Base-by-base conservation (phyloP, 2,329 filamentous ascomycete genomes). In the Colletotrichum liriopes region DNA sequence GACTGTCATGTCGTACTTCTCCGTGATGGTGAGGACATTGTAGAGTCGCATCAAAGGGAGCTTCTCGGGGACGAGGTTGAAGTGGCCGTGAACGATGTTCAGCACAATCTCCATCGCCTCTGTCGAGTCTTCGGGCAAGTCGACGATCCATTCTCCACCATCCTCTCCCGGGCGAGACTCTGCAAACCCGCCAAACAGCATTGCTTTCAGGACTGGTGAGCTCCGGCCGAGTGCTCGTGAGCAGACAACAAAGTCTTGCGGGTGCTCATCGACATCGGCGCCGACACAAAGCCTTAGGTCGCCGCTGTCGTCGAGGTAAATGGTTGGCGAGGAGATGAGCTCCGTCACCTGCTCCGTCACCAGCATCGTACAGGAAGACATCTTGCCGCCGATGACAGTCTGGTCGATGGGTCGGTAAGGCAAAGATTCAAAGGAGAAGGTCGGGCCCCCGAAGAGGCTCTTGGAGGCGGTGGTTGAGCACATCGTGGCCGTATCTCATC, bases 91-190 rank as follows among this genome's bases (percentile, higher is more conserved):
- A 16, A 80, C 76, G 16, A 82, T 80, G 60, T 78, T 76, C 18
- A 81, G 65, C n/a, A 81, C 43, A n/a, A 77, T 75, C 8, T 74
- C 59, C 74, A 81, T 76, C 0, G 79, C 75, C 41, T 72, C 73
- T 6, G 80, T 75, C 11, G 79, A 68, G 58, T 81, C 80, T n/a
- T 80, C 79, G 12, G 79, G 80, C 29, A 82, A 74, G 9, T 71
- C 61, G 6, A 79, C 71, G 7, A 55, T 51, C 78, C 77, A 79
- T 14, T 78, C 73, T 1, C 66, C 56, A 5, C 55, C 62, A 7
- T 49, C 63, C 20, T 60, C 66, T 0, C 62, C 52, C 11, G 67
- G 72, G n/a, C 71, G 73, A 1, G 76, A 76, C 62, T 79, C 77
- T 1, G 71, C 68, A 35, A 77, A 78, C 6, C 70, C 73, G 9